Conservation (phyloP, 129 eudicot genomes). For the Erigeron canadensis region DNA sequence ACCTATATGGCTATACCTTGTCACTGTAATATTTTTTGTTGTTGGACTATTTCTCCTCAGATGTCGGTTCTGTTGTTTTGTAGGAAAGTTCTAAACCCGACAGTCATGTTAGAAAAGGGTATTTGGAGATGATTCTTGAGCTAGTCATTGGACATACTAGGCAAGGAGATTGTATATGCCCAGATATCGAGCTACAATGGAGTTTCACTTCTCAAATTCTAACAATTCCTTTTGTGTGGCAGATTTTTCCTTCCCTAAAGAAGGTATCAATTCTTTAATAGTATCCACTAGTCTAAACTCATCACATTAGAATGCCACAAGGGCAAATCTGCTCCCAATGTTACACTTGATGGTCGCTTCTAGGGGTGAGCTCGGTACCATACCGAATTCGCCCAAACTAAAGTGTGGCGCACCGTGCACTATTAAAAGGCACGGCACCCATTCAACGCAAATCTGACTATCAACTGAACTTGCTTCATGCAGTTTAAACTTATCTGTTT, state of each 20-base stretch:
- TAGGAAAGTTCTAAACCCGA: conserved; percentile 47
- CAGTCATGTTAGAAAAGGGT: conserved; percentile 36
- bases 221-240: conserved; percentile 78
- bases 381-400: too few species aligned
- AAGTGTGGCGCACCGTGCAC: too few species aligned
- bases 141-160: conserved; percentile 66
- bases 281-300: not conserved
- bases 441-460: too few species aligned
- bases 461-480: too few species aligned
- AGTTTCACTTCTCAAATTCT: conserved; percentile 76
- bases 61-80: conserved; percentile 26
- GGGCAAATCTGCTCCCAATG: conserved; percentile 2
- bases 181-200: conserved; percentile 50
- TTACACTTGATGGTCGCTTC: conserved; percentile 1
- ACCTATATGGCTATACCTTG: not conserved
- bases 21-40: not conserved
- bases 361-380: too few species aligned
- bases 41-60: conserved; percentile 12
- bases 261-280: conserved; percentile 48
- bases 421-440: too few species aligned
- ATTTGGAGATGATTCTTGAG: conserved; percentile 67
- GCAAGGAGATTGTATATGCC: conserved; percentile 64
- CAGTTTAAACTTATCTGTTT: too few species aligned
- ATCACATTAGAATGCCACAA: conserved; percentile 7
- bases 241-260: conserved; percentile 63